Conservation (phyloP, 176 grass and related monocot genomes). For the Cymbopogon citratus region DNA sequence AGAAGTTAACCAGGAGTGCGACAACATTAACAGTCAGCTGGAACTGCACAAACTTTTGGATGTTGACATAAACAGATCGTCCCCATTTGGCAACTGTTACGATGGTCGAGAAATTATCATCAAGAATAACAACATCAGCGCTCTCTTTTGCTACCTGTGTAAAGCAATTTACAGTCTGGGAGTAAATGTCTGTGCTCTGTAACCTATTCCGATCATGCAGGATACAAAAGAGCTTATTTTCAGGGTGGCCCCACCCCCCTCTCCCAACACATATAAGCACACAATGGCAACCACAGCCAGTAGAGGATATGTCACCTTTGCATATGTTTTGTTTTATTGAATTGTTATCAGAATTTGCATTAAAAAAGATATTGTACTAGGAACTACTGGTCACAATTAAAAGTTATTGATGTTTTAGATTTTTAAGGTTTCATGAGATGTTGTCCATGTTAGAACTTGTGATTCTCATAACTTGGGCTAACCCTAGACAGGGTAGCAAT, state of each 20-base stretch:
- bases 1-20: constrained; percentile 80
- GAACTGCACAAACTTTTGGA: constrained; percentile 97
- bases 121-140: constrained; percentile 86
- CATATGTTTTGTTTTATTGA: too few species aligned
- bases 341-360: too few species aligned
- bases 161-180: constrained; percentile 21
- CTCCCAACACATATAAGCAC: background rate
- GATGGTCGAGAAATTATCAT: constrained; percentile 93
- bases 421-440: background rate
- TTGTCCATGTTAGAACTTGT: too few species aligned
- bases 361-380: too few species aligned
- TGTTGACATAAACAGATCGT: constrained; percentile 85
- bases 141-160: constrained; percentile 90
- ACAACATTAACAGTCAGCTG: constrained; percentile 86
- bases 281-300: background rate
- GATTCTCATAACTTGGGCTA: too few species aligned
- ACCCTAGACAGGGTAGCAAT: too few species aligned
- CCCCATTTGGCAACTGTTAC: constrained; percentile 91
- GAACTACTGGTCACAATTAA: background rate
- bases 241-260: too few species aligned
- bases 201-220: constrained; percentile 5
- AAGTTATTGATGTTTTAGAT: background rate
- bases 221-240: background rate
- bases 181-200: constrained; percentile 1
- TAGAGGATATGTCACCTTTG: background rate